phyloP scores from a whole-genome alignment of 371 early-diverging fungal species.

The Conidiobolus incongruus region DNA sequence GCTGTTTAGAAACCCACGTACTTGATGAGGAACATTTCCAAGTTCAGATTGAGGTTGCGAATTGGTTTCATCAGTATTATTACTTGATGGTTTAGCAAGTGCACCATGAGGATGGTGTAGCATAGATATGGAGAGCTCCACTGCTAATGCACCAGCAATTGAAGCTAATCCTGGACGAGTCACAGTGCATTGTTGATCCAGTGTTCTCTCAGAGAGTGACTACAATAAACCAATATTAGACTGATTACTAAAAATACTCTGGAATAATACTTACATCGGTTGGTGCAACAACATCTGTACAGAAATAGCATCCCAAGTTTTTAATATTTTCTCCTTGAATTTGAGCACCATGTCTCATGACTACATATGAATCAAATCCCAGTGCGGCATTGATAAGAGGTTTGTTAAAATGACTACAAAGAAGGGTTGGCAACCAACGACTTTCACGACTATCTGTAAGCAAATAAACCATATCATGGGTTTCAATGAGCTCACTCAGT shows the following conservation, averaged over 20 bases:
- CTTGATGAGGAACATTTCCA: conserved; percentile 75
- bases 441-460: conserved; percentile 89
- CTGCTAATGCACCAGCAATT: conserved; percentile 64
- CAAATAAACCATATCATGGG: conserved; percentile 69
- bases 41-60: conserved; percentile 12
- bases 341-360: conserved; percentile 79
- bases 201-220: conserved; percentile 78
- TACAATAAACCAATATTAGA: conserved; percentile 8
- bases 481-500: conserved; percentile 31
- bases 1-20: conserved; percentile 70
- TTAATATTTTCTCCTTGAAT: conserved; percentile 6
- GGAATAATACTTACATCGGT: conserved; percentile 37
- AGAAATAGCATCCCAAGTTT: conserved; percentile 82
- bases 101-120: conserved; percentile 42
- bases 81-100: conserved; percentile 7
- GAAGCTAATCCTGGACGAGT: conserved; percentile 85
- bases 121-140: conserved; percentile 73
- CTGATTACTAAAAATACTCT: neutral
- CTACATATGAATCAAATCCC: conserved; percentile 90
- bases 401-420: conserved; percentile 36
- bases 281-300: conserved; percentile 89
- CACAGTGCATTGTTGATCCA: conserved; percentile 95
- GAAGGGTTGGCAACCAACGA: conserved; percentile 83
- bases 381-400: conserved; percentile 81
- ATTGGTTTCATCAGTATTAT: conserved; percentile 13